These are phyloP conservation scores for Sphaerostilbella broomeana DNA, from an alignment of 2,329 filamentous ascomycete species.

Conservation along the genomic window DNA sequence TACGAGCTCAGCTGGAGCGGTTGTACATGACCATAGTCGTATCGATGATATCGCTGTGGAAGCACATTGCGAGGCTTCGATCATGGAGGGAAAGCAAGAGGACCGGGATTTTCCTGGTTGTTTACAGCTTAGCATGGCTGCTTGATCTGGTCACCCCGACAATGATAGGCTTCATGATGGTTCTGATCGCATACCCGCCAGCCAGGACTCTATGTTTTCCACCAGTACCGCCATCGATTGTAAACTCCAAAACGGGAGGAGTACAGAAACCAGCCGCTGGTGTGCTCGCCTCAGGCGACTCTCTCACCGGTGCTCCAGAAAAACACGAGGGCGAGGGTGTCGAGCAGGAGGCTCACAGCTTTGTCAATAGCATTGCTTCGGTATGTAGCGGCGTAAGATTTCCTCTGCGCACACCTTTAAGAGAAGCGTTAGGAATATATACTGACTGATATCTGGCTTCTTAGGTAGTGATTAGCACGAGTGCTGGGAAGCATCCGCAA, in stretches of 20 bases:
- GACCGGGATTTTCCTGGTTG: slow-evolving; percentile 54
- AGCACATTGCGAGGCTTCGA: slow-evolving; percentile 68
- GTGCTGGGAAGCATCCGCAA: slow-evolving; percentile 69
- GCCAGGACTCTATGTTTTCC: slow-evolving; percentile 63
- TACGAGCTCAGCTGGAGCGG: slow-evolving; percentile 69
- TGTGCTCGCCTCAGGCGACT: slow-evolving; percentile 68
- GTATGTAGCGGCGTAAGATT: slow-evolving; percentile 28
- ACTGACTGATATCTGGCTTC: neutral
- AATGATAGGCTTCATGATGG: slow-evolving; percentile 51
- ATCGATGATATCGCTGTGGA: slow-evolving; percentile 56
- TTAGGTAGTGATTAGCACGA: slow-evolving; percentile 65
- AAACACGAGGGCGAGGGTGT: slow-evolving; percentile 78
- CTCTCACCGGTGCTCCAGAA: slow-evolving; percentile 73
- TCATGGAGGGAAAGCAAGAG: slow-evolving; percentile 71
- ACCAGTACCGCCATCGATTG: slow-evolving; percentile 67
- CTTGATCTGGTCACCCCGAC: slow-evolving; percentile 64
- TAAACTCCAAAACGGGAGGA: slow-evolving; percentile 62
- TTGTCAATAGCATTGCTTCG: slow-evolving; percentile 60
- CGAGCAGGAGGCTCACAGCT: slow-evolving; percentile 75
- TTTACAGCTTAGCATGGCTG: slow-evolving; percentile 61
- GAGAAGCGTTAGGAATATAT: neutral
- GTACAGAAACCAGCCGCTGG: slow-evolving; percentile 72
- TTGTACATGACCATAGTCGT: slow-evolving; percentile 75
- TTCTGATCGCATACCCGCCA: slow-evolving; percentile 59
- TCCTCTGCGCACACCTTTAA: neutral